Conservation (phyloP, 2,329 filamentous ascomycete genomes). For the Aplosporella prunicola region DNA sequence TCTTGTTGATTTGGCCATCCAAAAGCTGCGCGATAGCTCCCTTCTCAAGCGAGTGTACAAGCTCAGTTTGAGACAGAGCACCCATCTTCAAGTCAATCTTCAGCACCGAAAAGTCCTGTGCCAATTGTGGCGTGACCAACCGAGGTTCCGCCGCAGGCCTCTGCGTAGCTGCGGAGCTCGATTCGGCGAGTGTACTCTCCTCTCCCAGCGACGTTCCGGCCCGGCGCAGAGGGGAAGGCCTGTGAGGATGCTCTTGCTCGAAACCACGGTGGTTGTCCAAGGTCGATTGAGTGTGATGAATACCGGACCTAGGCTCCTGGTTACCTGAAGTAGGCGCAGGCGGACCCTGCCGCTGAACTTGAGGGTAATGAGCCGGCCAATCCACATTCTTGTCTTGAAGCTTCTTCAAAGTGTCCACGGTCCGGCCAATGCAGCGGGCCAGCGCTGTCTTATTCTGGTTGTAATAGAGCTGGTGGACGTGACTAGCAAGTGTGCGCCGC, state of each 20-base stretch:
- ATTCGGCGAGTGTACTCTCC: slow-evolving; percentile 52
- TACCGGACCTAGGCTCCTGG: slow-evolving; percentile 45
- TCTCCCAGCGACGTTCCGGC: slow-evolving; percentile 63
- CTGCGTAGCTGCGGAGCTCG: slow-evolving; percentile 59
- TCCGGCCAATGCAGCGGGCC: slow-evolving; percentile 77
- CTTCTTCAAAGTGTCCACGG: slow-evolving; percentile 71
- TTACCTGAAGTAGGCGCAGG: slow-evolving; percentile 23
- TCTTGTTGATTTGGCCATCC: slow-evolving; percentile 89
- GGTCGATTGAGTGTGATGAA: slow-evolving; percentile 56
- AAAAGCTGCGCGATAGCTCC: slow-evolving; percentile 79
- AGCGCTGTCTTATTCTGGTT: slow-evolving; percentile 84
- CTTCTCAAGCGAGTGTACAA: slow-evolving; percentile 93
- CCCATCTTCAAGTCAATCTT: slow-evolving; percentile 93
- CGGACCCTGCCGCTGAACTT: slow-evolving; percentile 51
- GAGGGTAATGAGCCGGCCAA: slow-evolving; percentile 94
- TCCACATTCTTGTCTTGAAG: slow-evolving; percentile 81
- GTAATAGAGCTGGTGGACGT: slow-evolving; percentile 88
- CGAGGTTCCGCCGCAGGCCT: slow-evolving; percentile 61
- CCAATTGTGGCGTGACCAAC: slow-evolving; percentile 82
- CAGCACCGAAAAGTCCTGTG: slow-evolving; percentile 89
- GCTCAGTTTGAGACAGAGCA: slow-evolving; percentile 71
- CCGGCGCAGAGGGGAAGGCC: slow-evolving; percentile 51
- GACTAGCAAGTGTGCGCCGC: slow-evolving; percentile 61
- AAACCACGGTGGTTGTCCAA: slow-evolving; percentile 39
- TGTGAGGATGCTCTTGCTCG: slow-evolving; percentile 27